Base-by-base conservation (phyloP, 2,329 filamentous ascomycete genomes). In the Penicillium sp. region DNA sequence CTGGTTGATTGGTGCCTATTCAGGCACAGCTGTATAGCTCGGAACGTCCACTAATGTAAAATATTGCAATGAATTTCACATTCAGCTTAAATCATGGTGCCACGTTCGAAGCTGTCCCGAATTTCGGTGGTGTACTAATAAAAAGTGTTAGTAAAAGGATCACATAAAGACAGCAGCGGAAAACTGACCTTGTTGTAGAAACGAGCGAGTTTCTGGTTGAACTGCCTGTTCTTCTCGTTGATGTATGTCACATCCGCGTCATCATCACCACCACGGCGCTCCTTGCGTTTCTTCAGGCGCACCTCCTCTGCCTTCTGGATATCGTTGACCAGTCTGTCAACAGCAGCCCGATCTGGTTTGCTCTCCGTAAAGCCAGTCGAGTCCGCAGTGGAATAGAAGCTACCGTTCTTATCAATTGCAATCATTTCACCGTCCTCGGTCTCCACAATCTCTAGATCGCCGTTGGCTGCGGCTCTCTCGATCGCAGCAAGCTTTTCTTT, bases 221-320 rank as follows among this genome's bases (percentile, higher is more conserved):
- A 99, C 81, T 97, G 91, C 82, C 97, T 97, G 82, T 99, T 99
- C 87, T 99, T 97, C 77, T 97, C 91, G 77, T 99, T 99, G 83
- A 99, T 99, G 76, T 96, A 97, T 8, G 93, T 97, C 66, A 97
- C 89, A 74, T 99, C 94, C 29, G 86, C 88, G 46, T 92, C 89
- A 60, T 96, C 91, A 55, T 92, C 91, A 59, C 87, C 88, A 71
- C 87, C 88, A 71, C 86, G 84, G 71, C 91, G 82, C 62, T 95
- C 90, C 71, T 84, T 86, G 66, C 91, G 82, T 79, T 95, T 95
- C 82, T 92, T 95, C 68, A 96, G 70, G 49, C 91, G 82, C 50
- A 86, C 82, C 65, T 95, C 91, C 75, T 99, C 94, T 1, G 92
- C 91, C 78, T 93, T 92, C 69, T 86, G 84, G 68, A 97, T 77